A percentile compares a stretch with the other conserved stretches of the same genome.
Conservation (phyloP, 805 yeast species). For the Candida pseudoglaebosa region DNA sequence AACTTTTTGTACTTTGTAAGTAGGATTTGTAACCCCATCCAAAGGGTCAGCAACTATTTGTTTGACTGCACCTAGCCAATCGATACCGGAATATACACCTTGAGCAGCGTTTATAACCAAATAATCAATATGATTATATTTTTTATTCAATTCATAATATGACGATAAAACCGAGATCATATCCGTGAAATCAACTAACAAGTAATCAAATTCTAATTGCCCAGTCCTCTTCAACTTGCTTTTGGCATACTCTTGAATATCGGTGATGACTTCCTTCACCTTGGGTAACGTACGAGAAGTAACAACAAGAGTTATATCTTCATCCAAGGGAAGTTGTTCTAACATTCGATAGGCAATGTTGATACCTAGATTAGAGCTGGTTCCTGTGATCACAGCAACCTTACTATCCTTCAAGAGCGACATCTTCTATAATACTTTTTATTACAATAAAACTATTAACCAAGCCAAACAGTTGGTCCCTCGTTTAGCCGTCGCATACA, state of each 20-base stretch:
- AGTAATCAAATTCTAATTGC: slow-evolving; percentile 77
- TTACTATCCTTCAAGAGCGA: slow-evolving; percentile 18
- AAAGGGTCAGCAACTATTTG: slow-evolving; percentile 67
- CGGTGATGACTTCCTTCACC: slow-evolving; percentile 68
- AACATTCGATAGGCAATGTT: slow-evolving; percentile 80
- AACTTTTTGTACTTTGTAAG: slow-evolving; percentile 74
- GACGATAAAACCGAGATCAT: slow-evolving; percentile 84
- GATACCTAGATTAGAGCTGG: slow-evolving; percentile 69
- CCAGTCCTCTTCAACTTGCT: slow-evolving; percentile 41
- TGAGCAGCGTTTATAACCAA: slow-evolving; percentile 87
- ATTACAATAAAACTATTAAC: no score
- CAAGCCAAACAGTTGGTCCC: no score
- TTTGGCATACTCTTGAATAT: slow-evolving; percentile 44
- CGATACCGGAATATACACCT: slow-evolving; percentile 80
- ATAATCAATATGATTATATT: slow-evolving; percentile 68
- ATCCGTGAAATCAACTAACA: slow-evolving; percentile 83
- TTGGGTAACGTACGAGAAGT: slow-evolving; percentile 87
- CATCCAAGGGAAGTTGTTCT: slow-evolving; percentile 49
- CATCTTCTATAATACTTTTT: slow-evolving; percentile 7
- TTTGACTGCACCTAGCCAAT: slow-evolving; percentile 74
- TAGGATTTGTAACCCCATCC: slow-evolving; percentile 83
- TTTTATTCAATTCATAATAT: slow-evolving; percentile 60
- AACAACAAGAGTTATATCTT: slow-evolving; percentile 71
- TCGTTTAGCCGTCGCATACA: no score
- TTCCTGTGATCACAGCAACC: slow-evolving; percentile 41